Percentiles rank a stretch among this genome's conserved stretches.
Conservation (phyloP, 148 eudicot species). For the Cornus controversa region DNA sequence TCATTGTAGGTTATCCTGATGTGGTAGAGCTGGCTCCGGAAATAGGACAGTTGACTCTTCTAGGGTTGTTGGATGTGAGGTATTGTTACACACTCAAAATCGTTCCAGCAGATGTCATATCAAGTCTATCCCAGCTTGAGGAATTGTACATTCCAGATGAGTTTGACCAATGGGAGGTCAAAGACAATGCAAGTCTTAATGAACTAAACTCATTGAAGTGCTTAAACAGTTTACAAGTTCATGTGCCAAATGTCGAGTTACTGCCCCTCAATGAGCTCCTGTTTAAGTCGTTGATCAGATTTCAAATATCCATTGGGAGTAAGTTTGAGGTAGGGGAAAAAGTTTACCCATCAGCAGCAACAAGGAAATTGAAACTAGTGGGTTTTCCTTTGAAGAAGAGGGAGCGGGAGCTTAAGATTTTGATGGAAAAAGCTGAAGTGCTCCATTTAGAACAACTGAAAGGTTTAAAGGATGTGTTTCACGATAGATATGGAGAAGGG, state of each 20-base stretch:
- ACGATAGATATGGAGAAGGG: no score
- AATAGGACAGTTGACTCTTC: background rate
- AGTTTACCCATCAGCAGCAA: background rate
- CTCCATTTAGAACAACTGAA: background rate
- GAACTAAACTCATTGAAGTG: background rate
- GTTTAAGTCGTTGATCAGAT: background rate
- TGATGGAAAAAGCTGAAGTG: background rate
- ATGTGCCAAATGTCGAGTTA: background rate
- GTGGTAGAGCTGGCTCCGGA: background rate
- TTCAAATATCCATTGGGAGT: background rate
- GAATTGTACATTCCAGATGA: background rate
- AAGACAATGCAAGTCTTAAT: background rate
- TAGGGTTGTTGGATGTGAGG: conserved; percentile 5
- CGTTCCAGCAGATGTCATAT: conserved; percentile 7
- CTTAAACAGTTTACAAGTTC: background rate
- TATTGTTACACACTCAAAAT: background rate
- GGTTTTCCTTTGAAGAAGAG: background rate
- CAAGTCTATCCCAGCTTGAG: background rate
- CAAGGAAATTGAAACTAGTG: background rate
- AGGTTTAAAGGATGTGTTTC: no score
- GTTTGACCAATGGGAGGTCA: background rate
- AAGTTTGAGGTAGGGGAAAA: background rate
- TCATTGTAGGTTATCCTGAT: background rate
- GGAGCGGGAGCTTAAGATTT: background rate
- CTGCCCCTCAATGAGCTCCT: background rate